These are phyloP conservation scores for Camellia japonica DNA, from an alignment of 148 eudicot species.

Conservation along the genomic window DNA sequence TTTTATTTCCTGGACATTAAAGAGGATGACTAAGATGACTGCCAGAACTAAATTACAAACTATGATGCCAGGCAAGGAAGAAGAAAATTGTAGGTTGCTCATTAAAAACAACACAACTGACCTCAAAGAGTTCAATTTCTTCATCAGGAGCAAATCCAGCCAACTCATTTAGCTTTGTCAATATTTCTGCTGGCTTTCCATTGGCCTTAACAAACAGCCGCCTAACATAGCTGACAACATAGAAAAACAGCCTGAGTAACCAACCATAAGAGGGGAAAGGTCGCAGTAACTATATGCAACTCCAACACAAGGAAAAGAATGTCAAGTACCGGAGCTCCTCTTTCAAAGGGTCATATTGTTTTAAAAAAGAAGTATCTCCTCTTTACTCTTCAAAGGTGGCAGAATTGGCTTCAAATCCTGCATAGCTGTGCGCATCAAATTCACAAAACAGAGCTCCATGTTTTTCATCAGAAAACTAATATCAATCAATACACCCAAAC, in stretches of 20 bases:
- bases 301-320: neutral
- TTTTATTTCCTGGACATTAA: slow-evolving; percentile 71
- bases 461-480: neutral
- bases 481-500: too few relatives aligned
- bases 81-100: neutral
- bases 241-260: slow-evolving; percentile 2
- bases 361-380: slow-evolving; percentile 88
- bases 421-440: slow-evolving; percentile 10
- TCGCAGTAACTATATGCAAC: neutral
- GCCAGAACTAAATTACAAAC: neutral
- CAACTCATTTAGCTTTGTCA: slow-evolving; percentile 69
- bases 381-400: slow-evolving; percentile 73
- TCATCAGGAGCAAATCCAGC: slow-evolving; percentile 85
- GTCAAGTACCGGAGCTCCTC: slow-evolving; percentile 75
- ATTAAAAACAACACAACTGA: slow-evolving; percentile 21
- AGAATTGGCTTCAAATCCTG: slow-evolving; percentile 69
- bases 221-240: slow-evolving; percentile 66
- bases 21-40: neutral
- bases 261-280: neutral
- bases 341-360: slow-evolving; percentile 82
- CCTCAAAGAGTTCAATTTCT: slow-evolving; percentile 91
- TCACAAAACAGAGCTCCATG: neutral
- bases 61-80: neutral
- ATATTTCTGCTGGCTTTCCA: slow-evolving; percentile 69
- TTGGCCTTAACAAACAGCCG: slow-evolving; percentile 67